phyloP scores from a whole-genome alignment of 148 eudicot genomes.

The Rhododendron molle region DNA sequence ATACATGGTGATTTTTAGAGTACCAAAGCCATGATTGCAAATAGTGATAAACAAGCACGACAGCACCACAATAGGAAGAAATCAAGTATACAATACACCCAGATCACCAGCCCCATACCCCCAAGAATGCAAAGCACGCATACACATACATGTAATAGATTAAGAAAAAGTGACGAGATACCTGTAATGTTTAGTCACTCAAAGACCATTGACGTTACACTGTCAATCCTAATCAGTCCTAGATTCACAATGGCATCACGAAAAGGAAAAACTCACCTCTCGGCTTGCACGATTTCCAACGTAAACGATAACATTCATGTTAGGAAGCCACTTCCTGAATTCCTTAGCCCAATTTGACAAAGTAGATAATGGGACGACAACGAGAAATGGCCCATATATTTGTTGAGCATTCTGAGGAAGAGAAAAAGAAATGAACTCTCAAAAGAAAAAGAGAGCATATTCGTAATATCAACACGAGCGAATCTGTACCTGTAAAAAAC shows the following conservation, averaged over 20 bases:
- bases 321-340: slow-evolving; percentile 95
- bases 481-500: slow-evolving; percentile 83
- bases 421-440: slow-evolving; percentile 13
- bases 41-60: background rate
- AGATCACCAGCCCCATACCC: background rate
- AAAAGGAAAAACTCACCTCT: slow-evolving; percentile 49
- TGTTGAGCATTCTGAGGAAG: slow-evolving; percentile 83
- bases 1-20: background rate
- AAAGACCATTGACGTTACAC: background rate
- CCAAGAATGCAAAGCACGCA: background rate
- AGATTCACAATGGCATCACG: background rate
- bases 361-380: slow-evolving; percentile 95
- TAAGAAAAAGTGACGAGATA: background rate
- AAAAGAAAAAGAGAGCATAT: background rate
- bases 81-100: background rate
- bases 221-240: background rate
- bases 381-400: slow-evolving; percentile 93
- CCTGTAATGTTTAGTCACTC: background rate
- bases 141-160: no score
- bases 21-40: background rate
- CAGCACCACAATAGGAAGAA: background rate
- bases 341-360: slow-evolving; percentile 99
- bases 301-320: slow-evolving; percentile 84
- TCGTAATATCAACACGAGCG: background rate
- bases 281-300: slow-evolving; percentile 98